phyloP scores from a whole-genome alignment of 108 stramenopile genomes.

The Stephanodiscus minutulus region DNA sequence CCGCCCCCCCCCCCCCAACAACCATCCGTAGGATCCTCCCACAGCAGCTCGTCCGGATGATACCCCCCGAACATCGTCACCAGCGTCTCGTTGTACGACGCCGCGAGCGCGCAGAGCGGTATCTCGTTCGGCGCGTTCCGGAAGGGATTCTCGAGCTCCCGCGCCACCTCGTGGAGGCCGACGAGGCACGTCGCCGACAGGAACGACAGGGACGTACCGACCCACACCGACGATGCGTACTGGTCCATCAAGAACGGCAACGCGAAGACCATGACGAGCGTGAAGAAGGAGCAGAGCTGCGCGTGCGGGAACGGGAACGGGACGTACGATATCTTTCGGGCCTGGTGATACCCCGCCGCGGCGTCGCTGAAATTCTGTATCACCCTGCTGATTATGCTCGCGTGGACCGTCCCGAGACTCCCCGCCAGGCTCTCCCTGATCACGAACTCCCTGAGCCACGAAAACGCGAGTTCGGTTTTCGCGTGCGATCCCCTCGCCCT shows the following conservation, averaged over 20 bases:
- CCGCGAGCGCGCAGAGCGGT: constrained; percentile 65
- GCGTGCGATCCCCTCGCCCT: constrained; percentile 71
- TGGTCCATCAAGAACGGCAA: constrained; percentile 76
- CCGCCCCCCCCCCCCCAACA: no score
- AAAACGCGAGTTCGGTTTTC: constrained; percentile 63
- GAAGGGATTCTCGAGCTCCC: constrained; percentile 82
- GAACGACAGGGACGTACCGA: constrained; percentile 57
- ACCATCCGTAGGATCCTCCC: constrained; percentile 47
- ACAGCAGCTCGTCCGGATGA: constrained; percentile 46
- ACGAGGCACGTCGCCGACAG: constrained; percentile 58
- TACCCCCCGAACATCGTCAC: constrained; percentile 49
- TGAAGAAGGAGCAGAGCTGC: constrained; percentile 65
- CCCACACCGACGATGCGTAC: constrained; percentile 48
- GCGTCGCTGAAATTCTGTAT: constrained; percentile 77
- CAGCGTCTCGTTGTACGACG: constrained; percentile 56
- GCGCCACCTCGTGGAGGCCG: constrained; percentile 74
- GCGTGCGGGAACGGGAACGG: constrained; percentile 84
- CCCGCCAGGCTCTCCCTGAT: constrained; percentile 72
- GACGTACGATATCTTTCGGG: constrained; percentile 74
- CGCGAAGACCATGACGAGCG: constrained; percentile 47
- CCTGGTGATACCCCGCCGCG: constrained; percentile 73
- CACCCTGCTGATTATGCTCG: constrained; percentile 68
- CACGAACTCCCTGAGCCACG: constrained; percentile 74
- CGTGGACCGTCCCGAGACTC: constrained; percentile 58
- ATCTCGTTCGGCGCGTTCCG: constrained; percentile 80